Conservation (phyloP, 768 basidiomycete species). For the Russula earlei region DNA sequence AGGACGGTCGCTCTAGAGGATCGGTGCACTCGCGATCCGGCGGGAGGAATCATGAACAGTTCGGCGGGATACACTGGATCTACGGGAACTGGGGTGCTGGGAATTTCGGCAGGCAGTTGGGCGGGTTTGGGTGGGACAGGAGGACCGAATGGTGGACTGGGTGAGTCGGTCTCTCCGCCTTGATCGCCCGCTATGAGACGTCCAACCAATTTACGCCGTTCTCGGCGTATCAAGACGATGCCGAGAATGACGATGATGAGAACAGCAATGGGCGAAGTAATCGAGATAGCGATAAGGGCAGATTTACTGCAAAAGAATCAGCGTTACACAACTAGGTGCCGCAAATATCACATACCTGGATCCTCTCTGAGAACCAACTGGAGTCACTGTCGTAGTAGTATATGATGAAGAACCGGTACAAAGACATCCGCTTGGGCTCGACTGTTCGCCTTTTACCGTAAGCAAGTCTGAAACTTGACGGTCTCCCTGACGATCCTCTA, state of each 20-base stretch:
- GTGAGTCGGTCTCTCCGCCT: background rate
- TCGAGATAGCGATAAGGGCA: conserved; percentile 9
- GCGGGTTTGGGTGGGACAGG: background rate
- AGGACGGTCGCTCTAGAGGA: conserved; percentile 6
- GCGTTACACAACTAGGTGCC: background rate
- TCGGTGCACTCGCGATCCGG: background rate
- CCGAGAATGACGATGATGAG: conserved; percentile 2
- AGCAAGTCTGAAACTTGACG: conserved; percentile 36
- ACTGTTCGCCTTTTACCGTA: conserved; percentile 28
- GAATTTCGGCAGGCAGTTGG: background rate
- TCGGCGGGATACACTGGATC: conserved; percentile 9
- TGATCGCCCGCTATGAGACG: background rate
- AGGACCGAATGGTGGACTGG: background rate
- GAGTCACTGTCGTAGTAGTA: background rate
- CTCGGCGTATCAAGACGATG: background rate
- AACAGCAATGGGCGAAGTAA: background rate
- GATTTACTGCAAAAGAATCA: background rate
- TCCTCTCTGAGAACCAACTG: background rate
- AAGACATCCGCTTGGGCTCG: conserved; percentile 25
- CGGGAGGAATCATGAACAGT: background rate
- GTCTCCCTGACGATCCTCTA: conserved; percentile 34
- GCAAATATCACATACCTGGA: background rate
- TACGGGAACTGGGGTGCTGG: background rate
- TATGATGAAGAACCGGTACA: background rate
- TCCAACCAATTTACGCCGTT: background rate